Base-by-base conservation (phyloP, 2,329 filamentous ascomycete species). In the Paradendryphiella salina region DNA sequence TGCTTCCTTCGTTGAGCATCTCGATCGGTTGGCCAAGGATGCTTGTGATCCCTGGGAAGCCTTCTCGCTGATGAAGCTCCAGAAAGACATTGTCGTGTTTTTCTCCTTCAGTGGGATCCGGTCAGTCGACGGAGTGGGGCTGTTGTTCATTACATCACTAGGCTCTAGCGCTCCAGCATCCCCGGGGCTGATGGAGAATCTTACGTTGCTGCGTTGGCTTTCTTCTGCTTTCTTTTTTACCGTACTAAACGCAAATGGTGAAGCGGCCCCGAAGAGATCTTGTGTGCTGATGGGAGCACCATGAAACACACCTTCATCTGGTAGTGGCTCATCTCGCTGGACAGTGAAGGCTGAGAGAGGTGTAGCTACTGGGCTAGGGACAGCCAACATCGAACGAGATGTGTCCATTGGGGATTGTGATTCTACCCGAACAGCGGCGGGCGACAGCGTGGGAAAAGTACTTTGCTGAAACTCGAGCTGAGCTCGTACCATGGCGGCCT, bases 261-360 rank as follows among this genome's bases (percentile, higher is more conserved):
- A 67, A 43, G 69, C 73, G 56, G 69, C 73, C 20, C 70, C 67
- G 38, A 79, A 71, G 7, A 79, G 60, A 13, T 75, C 74, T 46
- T 79, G 77, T 2, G 77, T 79, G 49, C 73, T 76, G 26, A 75
- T 59, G 8, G 59, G 55, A 10, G 56, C 44, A 3, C 46, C 60
- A 21, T 46, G 46, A 18, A 56, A 44, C 13, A 54, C 38, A 34
- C 54, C 61, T 8, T 62, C 46, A 13, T 58, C 36, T 4, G 57
- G 42, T 39, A 56, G 36, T 14, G 50, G 14, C 33, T 62, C 62
- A 15, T 63, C 59, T 5, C 64, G 52, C 34, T 56, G 52, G 10
- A 56, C 57, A 28, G 57, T 66, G 48, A 71, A 71, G 1, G 54
- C 51, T 29, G 64, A 63, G 29, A 70, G 61, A 17, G 70, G 68